phyloP scores from a whole-genome alignment of 2,329 filamentous ascomycete species.

The Hypoxylon sp. region DNA sequence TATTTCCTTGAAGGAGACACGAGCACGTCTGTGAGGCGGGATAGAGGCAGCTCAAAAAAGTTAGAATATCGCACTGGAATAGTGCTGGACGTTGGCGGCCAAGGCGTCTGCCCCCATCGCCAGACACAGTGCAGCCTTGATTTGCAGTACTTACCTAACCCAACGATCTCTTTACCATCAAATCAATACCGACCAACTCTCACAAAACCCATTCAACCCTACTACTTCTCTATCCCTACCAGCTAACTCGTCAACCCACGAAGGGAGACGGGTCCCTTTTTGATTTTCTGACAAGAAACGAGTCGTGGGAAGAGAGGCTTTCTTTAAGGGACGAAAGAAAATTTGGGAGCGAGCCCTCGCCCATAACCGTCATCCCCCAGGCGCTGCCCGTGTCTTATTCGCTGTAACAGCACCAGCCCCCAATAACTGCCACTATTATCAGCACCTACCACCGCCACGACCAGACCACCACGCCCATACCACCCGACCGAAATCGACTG shows the following conservation, averaged over 20 bases:
- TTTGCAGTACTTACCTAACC: conserved; percentile 21
- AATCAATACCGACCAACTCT: conserved; percentile 20
- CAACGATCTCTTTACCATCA: conserved; percentile 13
- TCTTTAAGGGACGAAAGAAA: conserved; percentile 15
- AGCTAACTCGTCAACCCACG: conserved; percentile 12
- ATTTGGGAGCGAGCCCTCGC: conserved; percentile 24
- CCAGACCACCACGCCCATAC: conserved; percentile 44
- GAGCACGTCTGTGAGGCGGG: conserved; percentile 3
- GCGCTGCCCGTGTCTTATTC: conserved; percentile 34
- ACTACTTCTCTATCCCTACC: conserved; percentile 6
- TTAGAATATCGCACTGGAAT: conserved; percentile 18
- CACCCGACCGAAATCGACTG: conserved; percentile 47
- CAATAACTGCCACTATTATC: conserved; percentile 42
- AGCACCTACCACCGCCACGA: conserved; percentile 46
- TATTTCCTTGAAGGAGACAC: conserved; percentile 30
- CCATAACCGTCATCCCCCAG: conserved; percentile 30
- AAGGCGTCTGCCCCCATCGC: conserved; percentile 37
- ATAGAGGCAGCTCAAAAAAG: conserved; percentile 10
- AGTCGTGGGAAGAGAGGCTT: conserved; percentile 24
- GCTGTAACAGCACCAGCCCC: conserved; percentile 41
- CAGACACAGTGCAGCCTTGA: conserved; percentile 33
- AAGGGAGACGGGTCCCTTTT: conserved; percentile 12
- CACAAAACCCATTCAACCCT: conserved; percentile 15
- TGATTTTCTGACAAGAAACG: conserved; percentile 11
- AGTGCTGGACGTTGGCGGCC: conserved; percentile 32